Base-by-base conservation (phyloP, 306 rosid genomes). In the Adenanthera pavonina region DNA sequence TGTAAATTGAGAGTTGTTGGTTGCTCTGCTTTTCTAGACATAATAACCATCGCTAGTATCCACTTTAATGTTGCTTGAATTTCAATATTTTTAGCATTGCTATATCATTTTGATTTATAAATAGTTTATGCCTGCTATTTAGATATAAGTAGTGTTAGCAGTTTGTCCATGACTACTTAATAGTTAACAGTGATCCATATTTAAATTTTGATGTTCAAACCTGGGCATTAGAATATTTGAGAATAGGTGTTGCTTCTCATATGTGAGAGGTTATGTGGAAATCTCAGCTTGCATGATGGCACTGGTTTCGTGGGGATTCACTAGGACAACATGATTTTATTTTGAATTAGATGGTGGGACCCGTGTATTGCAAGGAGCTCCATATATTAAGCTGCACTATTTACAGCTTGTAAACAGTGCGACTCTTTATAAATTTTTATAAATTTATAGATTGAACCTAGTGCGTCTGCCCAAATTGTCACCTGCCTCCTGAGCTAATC, bases 21-120 rank as follows among this genome's bases (percentile, higher is more conserved):
- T 47, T 74, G 46, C 56, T 43, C 57, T 65, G 30, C 75, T 47
- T 41, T n/a, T 47, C 46, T 68, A 41, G 52, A 68, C 3, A 68
- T 19, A 17, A 1, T 68, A 17, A 19, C 48, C 47, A 13, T 62
- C 3, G 2, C 43, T 38, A 5, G 34, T 69, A 33, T 53, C 84
- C 49, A 56, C 61, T 33, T 44, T 19, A 34, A 65, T 30, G 46
- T 74, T 64, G 68, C 80, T 65, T 19, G 66, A 73, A 67, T 67
- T 56, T 75, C 46, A 67, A 52, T 53, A n/a, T 65, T 74, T 20
- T 53, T 48, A 8, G 35, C 40, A 41, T 66, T 62, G 69, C 54
- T 69, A 8, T 7, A 30, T 52, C 68, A 9, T 40, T 76, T 36
- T 59, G 11, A 56, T 48, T 11, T 47, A 59, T 48, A 54, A 64